These are phyloP conservation scores for Coniochaeta prunicola DNA, from an alignment of 2,329 filamentous ascomycete genomes.

Conservation along the genomic window DNA sequence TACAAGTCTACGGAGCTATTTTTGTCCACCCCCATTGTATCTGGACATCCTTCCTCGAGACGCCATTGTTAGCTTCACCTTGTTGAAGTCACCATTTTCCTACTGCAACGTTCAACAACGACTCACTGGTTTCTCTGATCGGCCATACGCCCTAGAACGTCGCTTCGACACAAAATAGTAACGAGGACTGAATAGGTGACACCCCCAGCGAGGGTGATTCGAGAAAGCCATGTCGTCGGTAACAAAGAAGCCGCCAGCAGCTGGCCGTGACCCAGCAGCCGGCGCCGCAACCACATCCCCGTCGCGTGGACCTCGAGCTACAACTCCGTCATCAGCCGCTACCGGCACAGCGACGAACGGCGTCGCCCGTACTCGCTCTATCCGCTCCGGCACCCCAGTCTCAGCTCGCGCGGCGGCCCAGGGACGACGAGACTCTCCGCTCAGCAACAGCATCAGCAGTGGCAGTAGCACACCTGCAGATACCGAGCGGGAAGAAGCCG, in stretches of 20 bases:
- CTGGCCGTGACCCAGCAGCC: constrained; percentile 35
- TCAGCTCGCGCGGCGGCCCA: constrained; percentile 62
- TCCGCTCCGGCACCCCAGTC: constrained; percentile 57
- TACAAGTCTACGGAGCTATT: background rate
- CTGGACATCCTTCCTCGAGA: background rate
- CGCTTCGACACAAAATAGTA: background rate
- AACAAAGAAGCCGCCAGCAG: constrained; percentile 44
- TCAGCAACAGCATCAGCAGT: constrained; percentile 32
- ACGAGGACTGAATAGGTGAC: constrained; percentile 2
- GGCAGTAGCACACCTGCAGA: constrained; percentile 24
- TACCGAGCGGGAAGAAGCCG: constrained; percentile 58
- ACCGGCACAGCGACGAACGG: constrained; percentile 25
- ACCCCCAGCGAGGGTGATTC: constrained; percentile 2
- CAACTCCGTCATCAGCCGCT: constrained; percentile 39
- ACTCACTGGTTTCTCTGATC: background rate
- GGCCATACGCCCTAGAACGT: background rate
- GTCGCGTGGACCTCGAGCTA: constrained; percentile 27
- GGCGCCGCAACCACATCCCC: constrained; percentile 23
- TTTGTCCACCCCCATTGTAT: background rate
- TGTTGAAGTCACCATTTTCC: background rate
- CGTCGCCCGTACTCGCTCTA: constrained; percentile 42
- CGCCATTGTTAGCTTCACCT: background rate
- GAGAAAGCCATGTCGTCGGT: constrained; percentile 39
- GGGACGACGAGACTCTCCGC: constrained; percentile 46
- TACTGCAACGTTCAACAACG: background rate